phyloP scores from a whole-genome alignment of 2,329 filamentous ascomycete species.

The Phaeosphaeria sp. region DNA sequence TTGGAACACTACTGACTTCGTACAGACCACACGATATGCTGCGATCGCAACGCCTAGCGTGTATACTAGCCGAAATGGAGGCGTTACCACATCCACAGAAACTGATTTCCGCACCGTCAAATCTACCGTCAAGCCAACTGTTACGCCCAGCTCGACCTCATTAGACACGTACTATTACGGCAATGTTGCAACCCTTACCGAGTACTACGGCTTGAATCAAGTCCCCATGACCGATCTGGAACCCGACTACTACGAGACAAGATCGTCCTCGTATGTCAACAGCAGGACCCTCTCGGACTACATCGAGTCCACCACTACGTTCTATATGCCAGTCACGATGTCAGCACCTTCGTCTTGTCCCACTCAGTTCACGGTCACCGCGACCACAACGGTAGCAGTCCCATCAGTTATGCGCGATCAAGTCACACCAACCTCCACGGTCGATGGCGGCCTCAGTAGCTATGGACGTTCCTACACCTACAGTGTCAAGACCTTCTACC shows the following conservation, averaged over 20 bases:
- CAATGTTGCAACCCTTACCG: constrained; percentile 23
- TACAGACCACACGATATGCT: constrained; percentile 22
- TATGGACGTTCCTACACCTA: constrained; percentile 12
- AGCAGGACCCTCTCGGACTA: constrained; percentile 6
- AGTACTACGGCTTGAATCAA: constrained; percentile 27
- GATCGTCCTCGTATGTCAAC: constrained; percentile 8
- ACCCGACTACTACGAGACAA: constrained; percentile 14
- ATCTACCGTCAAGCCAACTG: constrained; percentile 32
- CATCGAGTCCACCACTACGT: constrained; percentile 15
- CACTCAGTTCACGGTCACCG: constrained; percentile 29
- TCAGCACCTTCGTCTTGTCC: constrained; percentile 39
- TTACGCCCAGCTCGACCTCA: constrained; percentile 22
- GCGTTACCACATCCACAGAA: constrained; percentile 12
- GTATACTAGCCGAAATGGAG: constrained; percentile 20
- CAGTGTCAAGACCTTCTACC: constrained; percentile 33
- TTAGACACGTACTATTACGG: constrained; percentile 11
- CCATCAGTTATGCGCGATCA: constrained; percentile 32
- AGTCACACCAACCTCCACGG: constrained; percentile 31
- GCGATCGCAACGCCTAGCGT: constrained; percentile 17
- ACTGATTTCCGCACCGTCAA: constrained; percentile 28
- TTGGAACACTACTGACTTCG: no score
- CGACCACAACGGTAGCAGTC: constrained; percentile 23
- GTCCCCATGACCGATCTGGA: constrained; percentile 35
- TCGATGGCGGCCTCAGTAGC: constrained; percentile 11
- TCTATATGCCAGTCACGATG: constrained; percentile 40